Percentiles rank a stretch among this genome's conserved stretches.
Evolutionary conservation across 495 filamentous ascomycete genomes (phyloP).

Genomic region (Sordaria brevicollis): DNA sequence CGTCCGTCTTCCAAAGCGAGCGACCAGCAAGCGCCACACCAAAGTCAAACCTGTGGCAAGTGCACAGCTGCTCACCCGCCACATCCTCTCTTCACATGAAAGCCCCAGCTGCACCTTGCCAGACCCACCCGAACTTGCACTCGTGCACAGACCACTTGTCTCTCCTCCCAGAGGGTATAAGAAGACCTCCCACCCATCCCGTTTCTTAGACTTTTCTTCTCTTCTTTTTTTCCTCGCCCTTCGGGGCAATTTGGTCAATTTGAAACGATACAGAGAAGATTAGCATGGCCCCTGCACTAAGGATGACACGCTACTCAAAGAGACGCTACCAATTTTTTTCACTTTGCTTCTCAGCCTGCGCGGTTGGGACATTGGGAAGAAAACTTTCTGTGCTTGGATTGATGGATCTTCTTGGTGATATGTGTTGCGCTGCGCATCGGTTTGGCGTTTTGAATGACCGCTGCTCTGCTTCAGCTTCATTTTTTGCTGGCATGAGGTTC

Average conservation of each 20-base stretch:
- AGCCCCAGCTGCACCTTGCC: not conserved
- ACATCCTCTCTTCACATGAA: not conserved
- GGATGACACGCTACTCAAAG: conserved; percentile 99
- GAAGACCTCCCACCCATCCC: not conserved
- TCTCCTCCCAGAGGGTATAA: not conserved
- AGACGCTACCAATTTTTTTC: conserved; percentile 83
- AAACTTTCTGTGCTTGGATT: not conserved
- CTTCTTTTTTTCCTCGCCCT: conserved; percentile 17
- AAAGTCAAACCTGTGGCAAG: not conserved
- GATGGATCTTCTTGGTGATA: not conserved
- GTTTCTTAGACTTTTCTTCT: conserved; percentile 10
- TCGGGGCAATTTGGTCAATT: conserved; percentile 29
- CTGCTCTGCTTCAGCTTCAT: too few relatives aligned
- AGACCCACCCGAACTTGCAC: conserved; percentile 2
- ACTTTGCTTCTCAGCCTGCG: conserved; percentile 16
- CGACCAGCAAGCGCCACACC: not conserved
- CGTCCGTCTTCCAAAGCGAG: too few relatives aligned
- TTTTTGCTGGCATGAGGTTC: too few relatives aligned
- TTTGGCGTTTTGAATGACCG: too few relatives aligned
- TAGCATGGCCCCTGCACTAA: conserved; percentile 99
- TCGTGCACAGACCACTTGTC: conserved; percentile 13
- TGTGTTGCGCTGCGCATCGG: too few relatives aligned
- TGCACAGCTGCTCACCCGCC: not conserved
- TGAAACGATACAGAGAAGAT: conserved; percentile 65
- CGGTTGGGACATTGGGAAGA: conserved; percentile 19